These are phyloP conservation scores for Acanthamoeba healyi DNA, from an alignment of 208 protist species.

Conservation along the genomic window DNA sequence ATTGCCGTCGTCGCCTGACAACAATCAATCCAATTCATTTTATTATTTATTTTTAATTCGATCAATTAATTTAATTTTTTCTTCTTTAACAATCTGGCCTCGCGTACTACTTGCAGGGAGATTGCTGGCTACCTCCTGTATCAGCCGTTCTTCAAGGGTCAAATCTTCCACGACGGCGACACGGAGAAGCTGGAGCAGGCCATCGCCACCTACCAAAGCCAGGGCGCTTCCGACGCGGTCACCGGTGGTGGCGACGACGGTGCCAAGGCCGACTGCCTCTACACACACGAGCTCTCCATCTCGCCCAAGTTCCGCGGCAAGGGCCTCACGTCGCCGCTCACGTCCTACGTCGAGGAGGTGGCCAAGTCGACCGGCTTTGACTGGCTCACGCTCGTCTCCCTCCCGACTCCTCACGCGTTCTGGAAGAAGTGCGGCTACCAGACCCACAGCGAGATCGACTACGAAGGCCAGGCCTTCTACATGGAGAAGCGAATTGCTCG, in stretches of 20 bases:
- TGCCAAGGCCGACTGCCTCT: slow-evolving; percentile 32
- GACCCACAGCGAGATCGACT: slow-evolving; percentile 65
- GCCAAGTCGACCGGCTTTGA: slow-evolving; percentile 40
- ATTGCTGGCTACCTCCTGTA: slow-evolving; percentile 73
- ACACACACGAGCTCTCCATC: slow-evolving; percentile 67
- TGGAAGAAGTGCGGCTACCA: slow-evolving; percentile 62
- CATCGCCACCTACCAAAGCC: background rate
- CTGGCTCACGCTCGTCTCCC: slow-evolving; percentile 66
- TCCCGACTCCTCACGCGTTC: slow-evolving; percentile 18
- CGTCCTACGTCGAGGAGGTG: slow-evolving; percentile 39
- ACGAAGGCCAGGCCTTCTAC: slow-evolving; percentile 40
- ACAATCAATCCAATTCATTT: no score
- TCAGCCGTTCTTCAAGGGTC: slow-evolving; percentile 52
- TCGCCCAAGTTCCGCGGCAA: slow-evolving; percentile 58
- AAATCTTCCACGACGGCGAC: slow-evolving; percentile 59
- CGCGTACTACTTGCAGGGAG: background rate
- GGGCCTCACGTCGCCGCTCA: slow-evolving; percentile 53
- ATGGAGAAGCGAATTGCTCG: slow-evolving; percentile 66
- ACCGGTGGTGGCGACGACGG: no score
- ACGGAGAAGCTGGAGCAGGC: slow-evolving; percentile 33
- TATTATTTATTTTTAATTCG: background rate
- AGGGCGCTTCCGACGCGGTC: background rate
- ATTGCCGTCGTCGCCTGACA: background rate
- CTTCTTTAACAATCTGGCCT: no score
- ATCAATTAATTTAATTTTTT: background rate